phyloP scores from a whole-genome alignment of 352 stramenopile species.

The Pythium vanterpoolii region DNA sequence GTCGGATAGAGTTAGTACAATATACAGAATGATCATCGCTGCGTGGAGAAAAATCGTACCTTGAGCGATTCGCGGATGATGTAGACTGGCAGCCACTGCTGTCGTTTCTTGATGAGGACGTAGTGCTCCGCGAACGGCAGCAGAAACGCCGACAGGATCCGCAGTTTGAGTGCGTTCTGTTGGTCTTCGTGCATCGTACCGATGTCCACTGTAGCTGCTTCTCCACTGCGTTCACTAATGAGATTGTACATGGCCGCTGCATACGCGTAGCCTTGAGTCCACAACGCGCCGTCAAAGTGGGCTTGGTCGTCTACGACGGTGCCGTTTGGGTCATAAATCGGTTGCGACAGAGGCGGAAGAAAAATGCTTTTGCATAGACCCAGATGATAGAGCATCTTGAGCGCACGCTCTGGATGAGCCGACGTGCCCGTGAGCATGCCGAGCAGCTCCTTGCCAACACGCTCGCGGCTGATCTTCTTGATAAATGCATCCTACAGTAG shows the following conservation, averaged over 20 bases:
- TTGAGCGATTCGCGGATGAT: conserved; percentile 71
- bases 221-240: conserved; percentile 12
- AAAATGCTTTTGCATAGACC: conserved; percentile 53
- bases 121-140: conserved; percentile 49
- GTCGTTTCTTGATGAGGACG: conserved; percentile 52
- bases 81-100: conserved; percentile 37
- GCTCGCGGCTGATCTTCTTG: conserved; percentile 74
- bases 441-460: conserved; percentile 74
- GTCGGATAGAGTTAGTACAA: too few relatives aligned
- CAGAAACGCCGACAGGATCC: conserved; percentile 54
- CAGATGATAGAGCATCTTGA: conserved; percentile 56
- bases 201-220: conserved; percentile 27
- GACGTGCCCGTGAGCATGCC: conserved; percentile 64
- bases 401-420: conserved; percentile 55
- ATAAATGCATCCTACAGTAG: conserved; percentile 41
- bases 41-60: too few relatives aligned
- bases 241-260: conserved; percentile 41
- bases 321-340: conserved; percentile 30
- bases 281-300: conserved; percentile 22
- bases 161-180: conserved; percentile 45
- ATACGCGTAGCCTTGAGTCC: conserved; percentile 41
- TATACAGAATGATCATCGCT: too few relatives aligned
- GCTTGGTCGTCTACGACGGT: conserved; percentile 8
- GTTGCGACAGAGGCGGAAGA: conserved; percentile 36
- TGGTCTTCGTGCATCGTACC: conserved; percentile 32